These are phyloP conservation scores for Nicotiana paniculata DNA, from an alignment of 257 asterid genomes.

Conservation along the genomic window DNA sequence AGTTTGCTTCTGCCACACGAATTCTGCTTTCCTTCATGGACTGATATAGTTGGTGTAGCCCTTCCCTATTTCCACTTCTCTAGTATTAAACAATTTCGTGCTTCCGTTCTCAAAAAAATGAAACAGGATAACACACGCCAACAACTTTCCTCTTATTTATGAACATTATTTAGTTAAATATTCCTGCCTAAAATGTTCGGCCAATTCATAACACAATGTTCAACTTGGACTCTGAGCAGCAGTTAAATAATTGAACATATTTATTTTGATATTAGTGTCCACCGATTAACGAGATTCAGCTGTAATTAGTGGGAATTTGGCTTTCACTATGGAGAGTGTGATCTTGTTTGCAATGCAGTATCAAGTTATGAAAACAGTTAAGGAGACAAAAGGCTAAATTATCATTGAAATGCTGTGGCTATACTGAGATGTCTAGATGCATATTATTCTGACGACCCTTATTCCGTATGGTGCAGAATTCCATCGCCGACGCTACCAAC, in stretches of 20 bases:
- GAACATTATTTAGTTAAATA: neutral
- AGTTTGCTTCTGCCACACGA: neutral
- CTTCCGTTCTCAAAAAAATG: neutral
- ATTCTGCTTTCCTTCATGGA: slow-evolving; percentile 1
- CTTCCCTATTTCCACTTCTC: neutral
- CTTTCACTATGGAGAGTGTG: neutral
- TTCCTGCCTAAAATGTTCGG: neutral
- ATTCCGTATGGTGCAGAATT: slow-evolving; percentile 40
- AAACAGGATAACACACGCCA: neutral
- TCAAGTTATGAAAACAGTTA: neutral
- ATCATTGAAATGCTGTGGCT: neutral
- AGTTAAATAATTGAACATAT: neutral
- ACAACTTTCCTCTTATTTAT: neutral
- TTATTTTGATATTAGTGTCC: neutral
- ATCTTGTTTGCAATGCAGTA: neutral
- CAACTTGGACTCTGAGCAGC: neutral
- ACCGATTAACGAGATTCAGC: neutral
- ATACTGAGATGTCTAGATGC: neutral
- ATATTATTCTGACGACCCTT: neutral
- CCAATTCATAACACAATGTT: neutral
- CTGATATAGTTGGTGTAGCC: neutral
- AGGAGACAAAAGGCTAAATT: neutral
- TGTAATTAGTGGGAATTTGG: neutral
- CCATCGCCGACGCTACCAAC: slow-evolving; percentile 56
- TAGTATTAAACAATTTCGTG: neutral